A percentile compares a stretch with the other conserved stretches of the same genome.
Conservation (phyloP, 345 rosid genomes). For the Firmiana major region DNA sequence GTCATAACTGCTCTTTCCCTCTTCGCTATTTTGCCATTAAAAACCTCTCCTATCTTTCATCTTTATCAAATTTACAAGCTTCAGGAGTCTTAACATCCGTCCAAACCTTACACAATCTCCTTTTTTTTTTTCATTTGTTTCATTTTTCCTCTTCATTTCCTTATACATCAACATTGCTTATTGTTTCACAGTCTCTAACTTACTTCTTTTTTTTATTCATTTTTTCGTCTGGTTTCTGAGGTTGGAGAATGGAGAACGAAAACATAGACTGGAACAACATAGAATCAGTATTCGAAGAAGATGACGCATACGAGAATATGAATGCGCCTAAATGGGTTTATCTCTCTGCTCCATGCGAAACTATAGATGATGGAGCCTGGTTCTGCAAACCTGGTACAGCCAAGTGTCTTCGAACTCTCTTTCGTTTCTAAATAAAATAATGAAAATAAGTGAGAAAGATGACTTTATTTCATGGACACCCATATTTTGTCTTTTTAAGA, state of each 20-base stretch:
- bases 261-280: conserved; percentile 26
- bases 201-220: background rate
- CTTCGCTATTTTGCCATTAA: background rate
- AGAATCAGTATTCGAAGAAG: conserved; percentile 24
- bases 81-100: background rate
- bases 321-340: conserved; percentile 33
- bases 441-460: background rate
- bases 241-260: conserved; percentile 18
- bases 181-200: background rate
- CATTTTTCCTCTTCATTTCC: background rate
- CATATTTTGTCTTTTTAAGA: background rate
- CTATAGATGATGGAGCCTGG: conserved; percentile 18
- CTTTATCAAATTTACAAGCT: background rate
- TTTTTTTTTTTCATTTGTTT: background rate
- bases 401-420: background rate
- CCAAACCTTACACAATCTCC: background rate
- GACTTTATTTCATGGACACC: background rate
- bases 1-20: background rate
- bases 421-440: conserved; percentile 12
- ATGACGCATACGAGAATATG: conserved; percentile 23
- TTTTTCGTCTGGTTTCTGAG: background rate
- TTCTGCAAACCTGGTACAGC: conserved; percentile 28
- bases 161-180: background rate
- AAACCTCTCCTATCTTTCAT: background rate
- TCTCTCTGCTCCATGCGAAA: conserved; percentile 14